Evolutionary conservation across 1,284 basidiomycete species (phyloP), one percentile per base, ranked within the genome.

Genomic region (Porogramme epimiltina): DNA sequence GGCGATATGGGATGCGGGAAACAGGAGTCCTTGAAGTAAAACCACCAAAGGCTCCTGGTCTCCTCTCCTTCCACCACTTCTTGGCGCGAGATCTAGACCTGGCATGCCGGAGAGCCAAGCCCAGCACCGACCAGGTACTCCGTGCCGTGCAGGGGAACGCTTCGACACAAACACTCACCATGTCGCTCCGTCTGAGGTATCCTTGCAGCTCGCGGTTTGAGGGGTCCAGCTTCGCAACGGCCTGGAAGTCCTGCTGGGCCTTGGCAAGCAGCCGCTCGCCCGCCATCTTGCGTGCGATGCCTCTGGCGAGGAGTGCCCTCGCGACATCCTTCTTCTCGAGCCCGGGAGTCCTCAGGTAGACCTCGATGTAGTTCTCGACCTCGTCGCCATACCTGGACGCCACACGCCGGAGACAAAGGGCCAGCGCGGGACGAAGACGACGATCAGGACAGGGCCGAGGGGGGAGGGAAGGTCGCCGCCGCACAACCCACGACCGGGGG

Each of bases 291-390:
- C 82, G 70, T 25, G 84, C 84, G 62, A 79, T 80, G 3, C 78
- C 82, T 44, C 84, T 69, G 3, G 81, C 82, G 6, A 84, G 61
- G 47, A 85, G 66, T 0, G 84, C 84, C 54, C 70, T 73, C 8
- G 77, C 75, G 5, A 81, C 62, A 52, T 84, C 78, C 43, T 72
- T 70, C 47, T 71, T 74, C 37, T 78, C 68, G 19, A 86, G 62
- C 46, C 79, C 77, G 0, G 84, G 84, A 23, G 83, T 85, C 49
- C 75, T 72, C 47, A 87, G 63, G 60, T 82, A 86, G 19, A 86
- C 81, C 15, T 86, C 83, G 28, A 87, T 59, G 60, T 83, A 85
- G 41, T 73, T 78, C 63, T 85, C 84, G 22, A 85, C 82, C 39
- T 83, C 76, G 33, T 75, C 70, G 10, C 81, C 82, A 71, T 84